Conservation (phyloP, 2,329 filamentous ascomycete species). For the Colletotrichum melonis region DNA sequence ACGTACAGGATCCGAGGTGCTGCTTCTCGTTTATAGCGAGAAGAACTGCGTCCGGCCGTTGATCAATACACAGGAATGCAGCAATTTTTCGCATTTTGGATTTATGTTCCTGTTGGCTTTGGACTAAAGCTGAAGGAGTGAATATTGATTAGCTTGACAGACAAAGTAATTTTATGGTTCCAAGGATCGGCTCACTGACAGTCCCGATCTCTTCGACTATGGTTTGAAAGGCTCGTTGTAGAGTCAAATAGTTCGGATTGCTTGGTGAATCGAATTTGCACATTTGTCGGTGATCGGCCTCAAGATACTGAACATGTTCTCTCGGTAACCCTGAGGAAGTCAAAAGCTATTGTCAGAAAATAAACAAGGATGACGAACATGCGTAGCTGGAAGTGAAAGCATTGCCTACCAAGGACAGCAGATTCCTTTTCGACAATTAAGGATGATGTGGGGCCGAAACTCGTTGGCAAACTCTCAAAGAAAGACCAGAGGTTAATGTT, state of each 20-base stretch:
- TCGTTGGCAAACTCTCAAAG: background rate
- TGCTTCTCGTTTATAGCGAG: background rate
- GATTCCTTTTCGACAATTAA: background rate
- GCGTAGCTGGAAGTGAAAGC: background rate
- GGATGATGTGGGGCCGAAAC: background rate
- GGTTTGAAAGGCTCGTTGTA: background rate
- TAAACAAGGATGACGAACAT: background rate
- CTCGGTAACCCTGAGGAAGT: constrained; percentile 35
- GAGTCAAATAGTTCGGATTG: constrained; percentile 40
- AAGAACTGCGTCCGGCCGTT: background rate
- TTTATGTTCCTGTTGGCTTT: background rate
- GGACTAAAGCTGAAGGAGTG: background rate
- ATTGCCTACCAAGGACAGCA: background rate
- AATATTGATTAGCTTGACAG: too few relatives aligned
- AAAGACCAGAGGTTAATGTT: background rate
- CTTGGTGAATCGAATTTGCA: constrained; percentile 41
- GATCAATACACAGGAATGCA: background rate
- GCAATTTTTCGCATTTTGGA: background rate
- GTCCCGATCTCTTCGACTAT: background rate
- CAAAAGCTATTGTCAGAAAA: background rate
- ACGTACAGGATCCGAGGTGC: background rate
- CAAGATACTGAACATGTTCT: constrained; percentile 39
- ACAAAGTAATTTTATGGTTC: background rate
- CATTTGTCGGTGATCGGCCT: constrained; percentile 42
- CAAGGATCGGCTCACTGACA: background rate